These are phyloP conservation scores for Aphanomyces euteiches DNA, from an alignment of 352 stramenopile species.

Conservation along the genomic window DNA sequence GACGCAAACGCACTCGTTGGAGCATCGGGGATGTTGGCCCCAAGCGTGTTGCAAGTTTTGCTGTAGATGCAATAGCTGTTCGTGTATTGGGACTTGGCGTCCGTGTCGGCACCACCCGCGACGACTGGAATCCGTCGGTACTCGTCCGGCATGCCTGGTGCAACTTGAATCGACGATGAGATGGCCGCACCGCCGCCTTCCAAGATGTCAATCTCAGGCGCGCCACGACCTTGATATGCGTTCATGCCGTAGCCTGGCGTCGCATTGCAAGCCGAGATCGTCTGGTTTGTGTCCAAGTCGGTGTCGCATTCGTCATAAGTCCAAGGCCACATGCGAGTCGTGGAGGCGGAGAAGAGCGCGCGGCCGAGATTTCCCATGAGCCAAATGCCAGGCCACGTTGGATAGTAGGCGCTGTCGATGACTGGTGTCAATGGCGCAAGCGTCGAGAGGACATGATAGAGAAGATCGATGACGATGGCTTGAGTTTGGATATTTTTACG, in stretches of 20 bases:
- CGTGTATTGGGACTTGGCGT: not conserved
- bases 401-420: constrained; percentile 47
- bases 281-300: constrained; percentile 32
- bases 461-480: too few relatives aligned
- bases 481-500: too few relatives aligned
- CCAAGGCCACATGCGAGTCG: constrained; percentile 94
- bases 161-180: constrained; percentile 87
- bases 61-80: constrained; percentile 26
- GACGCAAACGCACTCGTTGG: constrained; percentile 36
- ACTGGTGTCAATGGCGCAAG: constrained; percentile 34
- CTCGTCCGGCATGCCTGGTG: constrained; percentile 58
- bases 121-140: constrained; percentile 43
- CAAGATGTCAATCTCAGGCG: constrained; percentile 94
- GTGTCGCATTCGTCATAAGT: constrained; percentile 87
- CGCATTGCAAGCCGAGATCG: constrained; percentile 82
- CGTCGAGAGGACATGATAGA: too few relatives aligned
- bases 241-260: constrained; percentile 89
- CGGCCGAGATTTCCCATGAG: constrained; percentile 93
- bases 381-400: constrained; percentile 94
- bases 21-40: constrained; percentile 29
- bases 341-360: constrained; percentile 89
- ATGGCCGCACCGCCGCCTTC: constrained; percentile 71
- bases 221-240: constrained; percentile 72
- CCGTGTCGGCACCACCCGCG: constrained; percentile 25
- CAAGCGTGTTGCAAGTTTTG: constrained; percentile 26